Conservation (phyloP, 495 filamentous ascomycete species). For the Tuber microsphaerosporum region DNA sequence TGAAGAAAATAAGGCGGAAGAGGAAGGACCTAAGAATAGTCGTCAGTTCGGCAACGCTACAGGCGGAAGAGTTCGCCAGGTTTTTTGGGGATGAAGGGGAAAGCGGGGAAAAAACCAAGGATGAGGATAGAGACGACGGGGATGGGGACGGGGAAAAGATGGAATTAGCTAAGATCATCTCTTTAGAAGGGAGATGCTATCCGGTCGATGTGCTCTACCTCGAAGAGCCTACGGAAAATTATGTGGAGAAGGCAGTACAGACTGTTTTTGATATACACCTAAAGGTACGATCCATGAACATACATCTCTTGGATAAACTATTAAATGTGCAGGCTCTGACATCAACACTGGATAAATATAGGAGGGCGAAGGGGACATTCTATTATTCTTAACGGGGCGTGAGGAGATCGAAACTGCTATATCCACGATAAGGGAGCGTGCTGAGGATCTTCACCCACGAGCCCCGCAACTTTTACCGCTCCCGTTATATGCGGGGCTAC, state of each 20-base stretch:
- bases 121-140: slow-evolving; percentile 42
- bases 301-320: not conserved
- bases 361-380: slow-evolving; percentile 68
- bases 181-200: slow-evolving; percentile 82
- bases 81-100: slow-evolving; percentile 63
- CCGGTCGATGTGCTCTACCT: slow-evolving; percentile 85
- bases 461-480: slow-evolving; percentile 64
- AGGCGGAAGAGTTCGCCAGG: slow-evolving; percentile 76
- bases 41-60: slow-evolving; percentile 87
- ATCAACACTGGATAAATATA: slow-evolving; percentile 21
- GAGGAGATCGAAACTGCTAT: slow-evolving; percentile 86
- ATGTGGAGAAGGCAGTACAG: slow-evolving; percentile 76
- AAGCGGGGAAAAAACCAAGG: slow-evolving; percentile 42
- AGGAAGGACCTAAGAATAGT: slow-evolving; percentile 80
- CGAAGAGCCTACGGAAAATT: slow-evolving; percentile 73
- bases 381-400: slow-evolving; percentile 85
- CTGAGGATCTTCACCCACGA: slow-evolving; percentile 63
- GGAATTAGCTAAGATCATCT: slow-evolving; percentile 67
- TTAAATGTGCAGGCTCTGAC: not conserved
- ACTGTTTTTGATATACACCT: slow-evolving; percentile 90
- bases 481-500: slow-evolving; percentile 82
- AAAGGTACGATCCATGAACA: slow-evolving; percentile 52
- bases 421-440: slow-evolving; percentile 69
- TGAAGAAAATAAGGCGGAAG: slow-evolving; percentile 85
- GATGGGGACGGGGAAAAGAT: slow-evolving; percentile 33